Percentiles rank a stretch among this genome's conserved stretches.
Evolutionary conservation across 305 asterid species (phyloP).

Genomic region (Lippia alba): DNA sequence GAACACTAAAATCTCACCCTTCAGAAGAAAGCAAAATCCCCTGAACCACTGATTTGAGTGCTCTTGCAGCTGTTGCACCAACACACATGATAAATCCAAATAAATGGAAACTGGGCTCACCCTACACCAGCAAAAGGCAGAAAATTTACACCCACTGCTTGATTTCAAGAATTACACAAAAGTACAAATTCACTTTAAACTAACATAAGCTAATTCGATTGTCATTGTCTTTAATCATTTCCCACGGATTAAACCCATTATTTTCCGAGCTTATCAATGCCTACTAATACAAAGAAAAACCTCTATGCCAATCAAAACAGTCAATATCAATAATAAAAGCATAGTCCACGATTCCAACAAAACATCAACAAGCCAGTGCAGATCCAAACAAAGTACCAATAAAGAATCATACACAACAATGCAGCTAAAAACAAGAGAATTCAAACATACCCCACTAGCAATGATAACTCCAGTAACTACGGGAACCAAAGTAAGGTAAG

Average conservation of each 20-base stretch:
- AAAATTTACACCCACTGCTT: conserved; percentile 28
- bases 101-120: conserved; percentile 93
- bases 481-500: conserved; percentile 68
- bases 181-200: conserved; percentile 13
- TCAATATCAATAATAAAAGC: conserved; percentile 10
- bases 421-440: background rate
- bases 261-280: background rate
- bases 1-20: conserved; percentile 53
- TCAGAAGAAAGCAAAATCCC: conserved; percentile 94
- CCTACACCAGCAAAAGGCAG: conserved; percentile 46
- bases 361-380: conserved; percentile 14
- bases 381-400: conserved; percentile 13
- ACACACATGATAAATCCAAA: conserved; percentile 86
- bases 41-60: conserved; percentile 90
- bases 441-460: conserved; percentile 79
- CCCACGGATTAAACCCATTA: conserved; percentile 20
- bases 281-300: conserved; percentile 8
- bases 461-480: conserved; percentile 83
- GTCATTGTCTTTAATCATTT: conserved; percentile 7
- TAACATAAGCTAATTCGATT: conserved; percentile 9
- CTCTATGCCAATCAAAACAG: conserved; percentile 18
- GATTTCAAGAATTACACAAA: conserved; percentile 7
- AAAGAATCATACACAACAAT: conserved; percentile 21
- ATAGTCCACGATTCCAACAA: conserved; percentile 12
- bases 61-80: conserved; percentile 93